Evolutionary conservation across 305 asterid genomes (phyloP).

Genomic region (Salvia sclarea): DNA sequence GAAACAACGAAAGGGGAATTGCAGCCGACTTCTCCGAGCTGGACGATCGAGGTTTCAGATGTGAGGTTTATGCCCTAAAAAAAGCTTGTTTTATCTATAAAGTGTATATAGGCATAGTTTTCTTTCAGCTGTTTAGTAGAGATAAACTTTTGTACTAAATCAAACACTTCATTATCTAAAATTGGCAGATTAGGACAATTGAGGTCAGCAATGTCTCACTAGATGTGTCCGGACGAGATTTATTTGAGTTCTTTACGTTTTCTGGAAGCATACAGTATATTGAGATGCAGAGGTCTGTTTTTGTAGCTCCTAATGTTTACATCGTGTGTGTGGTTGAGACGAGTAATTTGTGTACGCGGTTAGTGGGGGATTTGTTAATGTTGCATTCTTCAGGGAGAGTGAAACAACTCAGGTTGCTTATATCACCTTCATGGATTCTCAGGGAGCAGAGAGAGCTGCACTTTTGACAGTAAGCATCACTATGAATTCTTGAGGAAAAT

Average conservation of each 20-base stretch:
- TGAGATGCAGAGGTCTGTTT: constrained; percentile 52
- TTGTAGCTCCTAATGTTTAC: neutral
- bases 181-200: constrained; percentile 48
- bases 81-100: neutral
- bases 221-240: constrained; percentile 41
- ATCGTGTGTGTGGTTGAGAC: too few relatives aligned
- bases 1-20: constrained; percentile 27
- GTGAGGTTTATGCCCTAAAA: constrained; percentile 36
- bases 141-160: neutral
- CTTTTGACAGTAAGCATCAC: constrained; percentile 46
- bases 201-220: constrained; percentile 50
- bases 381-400: constrained; percentile 41
- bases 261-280: constrained; percentile 54
- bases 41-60: constrained; percentile 41
- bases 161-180: neutral
- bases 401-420: constrained; percentile 47
- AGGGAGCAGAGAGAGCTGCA: constrained; percentile 54
- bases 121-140: neutral
- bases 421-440: constrained; percentile 52
- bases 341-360: too few relatives aligned
- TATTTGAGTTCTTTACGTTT: constrained; percentile 49
- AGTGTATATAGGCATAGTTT: neutral
- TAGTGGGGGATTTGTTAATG: neutral
- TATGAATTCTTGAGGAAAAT: neutral
- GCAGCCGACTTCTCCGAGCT: constrained; percentile 31